Evolutionary conservation across 1,139 yeast genomes (phyloP).

Genomic region (Blastobotrys petasosporus): DNA sequence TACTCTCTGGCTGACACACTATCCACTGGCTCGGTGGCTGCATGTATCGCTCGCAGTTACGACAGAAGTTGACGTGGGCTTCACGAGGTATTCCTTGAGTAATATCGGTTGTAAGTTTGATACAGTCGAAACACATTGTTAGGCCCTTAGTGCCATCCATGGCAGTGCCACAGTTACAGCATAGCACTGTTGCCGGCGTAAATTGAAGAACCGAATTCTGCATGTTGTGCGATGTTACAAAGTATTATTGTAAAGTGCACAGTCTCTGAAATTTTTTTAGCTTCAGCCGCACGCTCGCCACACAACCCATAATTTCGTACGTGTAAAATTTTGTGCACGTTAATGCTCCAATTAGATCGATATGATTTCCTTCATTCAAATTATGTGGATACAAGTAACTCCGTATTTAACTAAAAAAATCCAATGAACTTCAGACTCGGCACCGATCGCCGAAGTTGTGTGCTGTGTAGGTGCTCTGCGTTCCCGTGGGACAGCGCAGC

Average conservation of each 20-base stretch:
- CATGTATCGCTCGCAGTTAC: conserved; percentile 93
- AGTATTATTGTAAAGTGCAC: background rate
- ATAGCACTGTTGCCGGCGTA: conserved; percentile 58
- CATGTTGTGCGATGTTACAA: background rate
- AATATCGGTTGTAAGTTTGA: conserved; percentile 86
- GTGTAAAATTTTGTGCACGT: background rate
- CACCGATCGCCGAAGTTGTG: too few species aligned
- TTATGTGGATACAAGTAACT: too few species aligned
- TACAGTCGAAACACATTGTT: conserved; percentile 97
- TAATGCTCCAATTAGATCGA: too few species aligned
- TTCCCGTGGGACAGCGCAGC: too few species aligned
- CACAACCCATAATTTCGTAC: background rate
- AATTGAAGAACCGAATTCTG: background rate
- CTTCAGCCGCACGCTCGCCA: background rate
- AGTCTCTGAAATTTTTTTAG: background rate
- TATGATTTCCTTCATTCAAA: too few species aligned
- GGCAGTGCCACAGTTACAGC: conserved; percentile 98
- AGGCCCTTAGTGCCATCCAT: conserved; percentile 91
- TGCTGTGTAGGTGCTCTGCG: too few species aligned
- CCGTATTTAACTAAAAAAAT: too few species aligned
- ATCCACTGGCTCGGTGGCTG: conserved; percentile 97
- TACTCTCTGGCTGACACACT: conserved; percentile 79
- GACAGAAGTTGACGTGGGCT: conserved; percentile 84
- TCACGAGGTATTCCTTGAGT: conserved; percentile 96
- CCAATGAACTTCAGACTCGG: too few species aligned